Evolutionary conservation across 345 rosid genomes (phyloP).

Genomic region (Capsella bursapastoris): DNA sequence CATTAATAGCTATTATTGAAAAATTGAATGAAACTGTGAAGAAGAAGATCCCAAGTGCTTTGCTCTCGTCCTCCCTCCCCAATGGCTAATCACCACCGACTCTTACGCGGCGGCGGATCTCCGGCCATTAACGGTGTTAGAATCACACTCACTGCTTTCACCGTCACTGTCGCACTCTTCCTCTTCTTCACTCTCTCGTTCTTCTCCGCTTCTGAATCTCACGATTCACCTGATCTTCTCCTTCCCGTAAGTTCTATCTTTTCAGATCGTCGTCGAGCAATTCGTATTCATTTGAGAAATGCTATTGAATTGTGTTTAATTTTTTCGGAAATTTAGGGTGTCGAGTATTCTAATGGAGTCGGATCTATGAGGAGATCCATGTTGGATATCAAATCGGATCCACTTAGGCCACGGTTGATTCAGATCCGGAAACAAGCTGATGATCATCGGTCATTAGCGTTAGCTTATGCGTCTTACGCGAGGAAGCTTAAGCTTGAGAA

Average conservation of each 20-base stretch:
- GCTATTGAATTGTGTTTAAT: slow-evolving; percentile 15
- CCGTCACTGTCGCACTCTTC: slow-evolving; percentile 49
- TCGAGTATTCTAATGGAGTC: slow-evolving; percentile 45
- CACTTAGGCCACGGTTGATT: slow-evolving; percentile 80
- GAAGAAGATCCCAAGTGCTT: neutral
- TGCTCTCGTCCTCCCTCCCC: neutral
- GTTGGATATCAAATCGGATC: slow-evolving; percentile 83
- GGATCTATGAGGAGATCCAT: slow-evolving; percentile 77
- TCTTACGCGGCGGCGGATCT: slow-evolving; percentile 48
- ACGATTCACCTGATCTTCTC: slow-evolving; percentile 50
- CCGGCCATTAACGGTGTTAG: slow-evolving; percentile 31
- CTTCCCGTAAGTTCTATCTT: slow-evolving; percentile 52
- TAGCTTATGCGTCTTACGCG: slow-evolving; percentile 92
- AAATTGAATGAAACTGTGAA: neutral
- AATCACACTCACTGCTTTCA: slow-evolving; percentile 54
- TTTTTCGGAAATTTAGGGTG: slow-evolving; percentile 49
- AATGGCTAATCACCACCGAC: slow-evolving; percentile 65
- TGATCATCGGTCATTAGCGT: slow-evolving; percentile 79
- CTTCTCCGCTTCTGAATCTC: slow-evolving; percentile 56
- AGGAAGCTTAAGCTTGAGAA: slow-evolving; percentile 95
- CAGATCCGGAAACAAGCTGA: slow-evolving; percentile 98
- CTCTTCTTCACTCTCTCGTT: slow-evolving; percentile 60
- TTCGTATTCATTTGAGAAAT: neutral
- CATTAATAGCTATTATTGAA: too few species aligned
- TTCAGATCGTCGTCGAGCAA: slow-evolving; percentile 11